phyloP scores from a whole-genome alignment of 1,284 basidiomycete species.

The Ceratorhiza oryzae-sativae region DNA sequence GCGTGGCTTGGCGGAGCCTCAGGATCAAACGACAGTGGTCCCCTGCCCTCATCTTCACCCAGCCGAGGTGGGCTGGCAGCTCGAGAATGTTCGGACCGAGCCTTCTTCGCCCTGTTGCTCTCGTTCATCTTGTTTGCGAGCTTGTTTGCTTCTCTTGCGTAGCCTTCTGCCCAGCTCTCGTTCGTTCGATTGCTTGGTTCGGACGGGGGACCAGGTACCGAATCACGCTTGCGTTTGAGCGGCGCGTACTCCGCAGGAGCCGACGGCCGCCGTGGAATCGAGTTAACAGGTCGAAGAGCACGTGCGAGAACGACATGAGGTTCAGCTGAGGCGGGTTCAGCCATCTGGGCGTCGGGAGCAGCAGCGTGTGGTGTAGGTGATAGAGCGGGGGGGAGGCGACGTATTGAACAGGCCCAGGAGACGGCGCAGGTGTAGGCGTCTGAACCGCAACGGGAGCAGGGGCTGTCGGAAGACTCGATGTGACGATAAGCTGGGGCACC shows the following conservation, averaged over 20 bases:
- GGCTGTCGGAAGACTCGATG: neutral
- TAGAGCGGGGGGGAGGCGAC: neutral
- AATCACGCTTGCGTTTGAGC: conserved; percentile 30
- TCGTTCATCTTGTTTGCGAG: neutral
- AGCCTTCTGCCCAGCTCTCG: conserved; percentile 16
- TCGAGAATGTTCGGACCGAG: neutral
- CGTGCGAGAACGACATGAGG: neutral
- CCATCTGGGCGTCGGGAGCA: neutral
- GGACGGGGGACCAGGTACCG: neutral
- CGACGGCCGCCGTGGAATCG: neutral
- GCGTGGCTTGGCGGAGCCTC: neutral
- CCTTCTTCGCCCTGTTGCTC: neutral
- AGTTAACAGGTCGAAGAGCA: neutral
- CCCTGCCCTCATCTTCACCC: neutral
- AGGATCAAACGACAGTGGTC: neutral
- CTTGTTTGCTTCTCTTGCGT: conserved; percentile 8
- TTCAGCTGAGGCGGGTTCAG: neutral
- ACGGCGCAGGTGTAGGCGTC: neutral
- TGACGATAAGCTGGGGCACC: neutral
- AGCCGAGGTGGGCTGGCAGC: neutral
- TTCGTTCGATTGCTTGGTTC: neutral
- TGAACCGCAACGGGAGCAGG: neutral
- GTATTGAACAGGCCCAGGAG: neutral
- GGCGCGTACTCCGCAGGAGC: conserved; percentile 1
- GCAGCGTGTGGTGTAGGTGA: neutral